Percentiles rank a stretch among this genome's conserved stretches.
These are phyloP conservation scores for Aureobasidium musti DNA, from an alignment of 2,329 filamentous ascomycete genomes.

Conservation along the genomic window DNA sequence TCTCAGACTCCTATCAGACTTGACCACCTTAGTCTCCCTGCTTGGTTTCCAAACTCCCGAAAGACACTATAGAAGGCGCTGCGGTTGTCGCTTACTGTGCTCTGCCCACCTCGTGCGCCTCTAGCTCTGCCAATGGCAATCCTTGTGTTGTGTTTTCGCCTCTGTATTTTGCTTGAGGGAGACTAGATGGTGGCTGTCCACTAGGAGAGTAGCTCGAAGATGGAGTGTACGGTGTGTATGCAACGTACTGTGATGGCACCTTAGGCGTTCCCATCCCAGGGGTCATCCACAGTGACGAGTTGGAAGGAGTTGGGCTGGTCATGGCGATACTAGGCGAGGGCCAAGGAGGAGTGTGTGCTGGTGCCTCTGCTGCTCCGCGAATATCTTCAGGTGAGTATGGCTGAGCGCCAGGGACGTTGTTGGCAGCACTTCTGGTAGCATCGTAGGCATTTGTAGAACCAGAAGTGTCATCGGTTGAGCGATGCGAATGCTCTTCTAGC, in stretches of 20 bases:
- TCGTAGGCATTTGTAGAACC: neutral
- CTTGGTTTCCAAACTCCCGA: neutral
- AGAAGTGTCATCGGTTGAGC: neutral
- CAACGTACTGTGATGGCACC: neutral
- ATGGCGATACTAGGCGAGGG: constrained; percentile 5
- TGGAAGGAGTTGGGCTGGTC: constrained; percentile 15
- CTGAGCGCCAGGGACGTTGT: neutral
- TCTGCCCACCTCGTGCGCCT: constrained; percentile 18
- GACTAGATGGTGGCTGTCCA: constrained; percentile 28
- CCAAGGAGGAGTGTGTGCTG: neutral
- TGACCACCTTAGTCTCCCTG: neutral
- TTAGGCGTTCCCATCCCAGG: neutral
- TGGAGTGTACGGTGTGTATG: constrained; percentile 17
- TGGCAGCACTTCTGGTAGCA: neutral
- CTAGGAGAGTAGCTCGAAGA: constrained; percentile 6
- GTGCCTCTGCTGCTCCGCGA: constrained; percentile 23
- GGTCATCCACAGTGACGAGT: constrained; percentile 20
- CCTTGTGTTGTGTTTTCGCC: neutral
- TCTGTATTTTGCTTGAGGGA: neutral
- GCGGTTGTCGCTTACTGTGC: constrained; percentile 7
- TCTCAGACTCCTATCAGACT: neutral
- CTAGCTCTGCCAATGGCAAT: constrained; percentile 10
- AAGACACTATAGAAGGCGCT: neutral
- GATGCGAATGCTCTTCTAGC: constrained; percentile 1
- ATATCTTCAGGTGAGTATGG: constrained; percentile 20